These are phyloP conservation scores for Xerocomus spinulosus DNA, from an alignment of 768 basidiomycete genomes.

Conservation along the genomic window DNA sequence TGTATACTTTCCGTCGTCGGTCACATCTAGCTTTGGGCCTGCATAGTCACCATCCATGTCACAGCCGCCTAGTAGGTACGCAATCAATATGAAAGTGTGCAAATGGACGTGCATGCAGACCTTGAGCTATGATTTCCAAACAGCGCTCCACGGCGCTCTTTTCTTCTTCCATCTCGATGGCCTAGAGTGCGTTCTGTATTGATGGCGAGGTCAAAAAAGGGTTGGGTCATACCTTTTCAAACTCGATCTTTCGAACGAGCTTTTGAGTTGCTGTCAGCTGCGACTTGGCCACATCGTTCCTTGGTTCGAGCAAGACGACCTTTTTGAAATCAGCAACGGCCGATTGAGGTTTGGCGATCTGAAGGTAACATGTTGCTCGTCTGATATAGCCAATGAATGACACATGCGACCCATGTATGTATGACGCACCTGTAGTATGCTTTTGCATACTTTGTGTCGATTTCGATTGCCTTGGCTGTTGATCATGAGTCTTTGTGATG, in stretches of 20 bases:
- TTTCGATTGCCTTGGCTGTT: constrained; percentile 74
- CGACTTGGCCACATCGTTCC: constrained; percentile 71
- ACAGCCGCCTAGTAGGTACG: constrained; percentile 56
- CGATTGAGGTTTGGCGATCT: constrained; percentile 80
- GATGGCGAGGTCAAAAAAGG: background rate
- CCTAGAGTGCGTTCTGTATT: constrained; percentile 40
- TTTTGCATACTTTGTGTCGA: constrained; percentile 89
- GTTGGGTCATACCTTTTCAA: constrained; percentile 71
- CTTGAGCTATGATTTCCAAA: constrained; percentile 72
- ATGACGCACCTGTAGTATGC: constrained; percentile 71
- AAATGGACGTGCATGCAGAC: constrained; percentile 33
- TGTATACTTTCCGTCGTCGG: constrained; percentile 60
- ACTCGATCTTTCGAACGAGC: constrained; percentile 82
- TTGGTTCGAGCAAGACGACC: constrained; percentile 77
- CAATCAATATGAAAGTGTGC: constrained; percentile 3
- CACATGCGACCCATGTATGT: background rate
- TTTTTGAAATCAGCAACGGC: constrained; percentile 88
- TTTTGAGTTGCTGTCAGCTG: constrained; percentile 90
- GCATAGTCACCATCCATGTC: constrained; percentile 67
- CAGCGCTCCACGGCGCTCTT: constrained; percentile 73
- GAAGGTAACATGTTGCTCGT: constrained; percentile 86
- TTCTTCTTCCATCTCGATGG: constrained; percentile 90
- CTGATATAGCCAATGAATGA: constrained; percentile 34
- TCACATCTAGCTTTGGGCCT: constrained; percentile 65
- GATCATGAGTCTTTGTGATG: constrained; percentile 13